Evolutionary conservation across 106 monocot genomes (phyloP).

Genomic region (Acorus calamus): DNA sequence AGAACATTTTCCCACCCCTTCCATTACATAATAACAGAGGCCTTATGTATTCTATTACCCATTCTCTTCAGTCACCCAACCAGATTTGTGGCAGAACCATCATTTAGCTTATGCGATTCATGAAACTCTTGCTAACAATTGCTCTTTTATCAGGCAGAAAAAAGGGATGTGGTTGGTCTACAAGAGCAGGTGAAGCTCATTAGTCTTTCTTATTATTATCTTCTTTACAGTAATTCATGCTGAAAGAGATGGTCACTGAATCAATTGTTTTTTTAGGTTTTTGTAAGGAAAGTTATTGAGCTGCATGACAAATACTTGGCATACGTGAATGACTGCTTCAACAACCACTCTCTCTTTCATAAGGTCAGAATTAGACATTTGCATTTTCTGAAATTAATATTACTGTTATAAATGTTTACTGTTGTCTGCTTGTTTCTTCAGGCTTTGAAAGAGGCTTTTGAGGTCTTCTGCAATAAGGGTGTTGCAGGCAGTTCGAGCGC

Average conservation of each 20-base stretch:
- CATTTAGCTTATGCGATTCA: no score
- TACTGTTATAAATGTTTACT: not conserved
- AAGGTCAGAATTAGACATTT: not conserved
- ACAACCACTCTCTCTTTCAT: slow-evolving; percentile 3
- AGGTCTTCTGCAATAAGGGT: slow-evolving; percentile 11
- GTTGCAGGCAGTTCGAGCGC: slow-evolving; percentile 3
- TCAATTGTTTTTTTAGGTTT: slow-evolving; percentile 3
- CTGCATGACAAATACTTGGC: slow-evolving; percentile 9
- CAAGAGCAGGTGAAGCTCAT: slow-evolving; percentile 84
- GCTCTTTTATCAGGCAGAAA: slow-evolving; percentile 82
- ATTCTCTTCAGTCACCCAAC: no score
- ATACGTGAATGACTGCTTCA: slow-evolving; percentile 6
- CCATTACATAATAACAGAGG: no score
- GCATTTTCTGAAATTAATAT: not conserved
- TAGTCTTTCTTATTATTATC: no score
- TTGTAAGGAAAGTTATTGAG: slow-evolving; percentile 5
- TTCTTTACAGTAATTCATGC: no score
- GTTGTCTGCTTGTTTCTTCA: not conserved
- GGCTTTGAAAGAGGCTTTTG: slow-evolving; percentile 9
- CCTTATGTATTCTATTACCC: no score
- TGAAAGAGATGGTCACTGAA: no score
- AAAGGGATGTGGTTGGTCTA: slow-evolving; percentile 52
- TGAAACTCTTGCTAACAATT: no score
- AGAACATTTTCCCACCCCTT: no score
- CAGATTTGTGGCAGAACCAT: no score